Conservation (phyloP, 345 rosid species). For the Punica granatum region DNA sequence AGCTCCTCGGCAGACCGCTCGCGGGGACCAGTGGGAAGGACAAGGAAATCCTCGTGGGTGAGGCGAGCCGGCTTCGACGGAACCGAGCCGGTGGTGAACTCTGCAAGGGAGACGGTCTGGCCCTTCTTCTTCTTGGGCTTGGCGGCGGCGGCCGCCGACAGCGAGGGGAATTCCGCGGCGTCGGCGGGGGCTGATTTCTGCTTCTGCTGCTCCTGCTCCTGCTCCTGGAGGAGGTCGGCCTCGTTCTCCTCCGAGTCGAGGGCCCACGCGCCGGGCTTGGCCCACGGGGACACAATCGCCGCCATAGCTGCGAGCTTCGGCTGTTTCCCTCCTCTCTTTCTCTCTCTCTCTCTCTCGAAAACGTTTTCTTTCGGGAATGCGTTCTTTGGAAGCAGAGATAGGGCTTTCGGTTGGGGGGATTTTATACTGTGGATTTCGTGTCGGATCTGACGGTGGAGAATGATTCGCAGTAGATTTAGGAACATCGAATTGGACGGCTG, state of each 20-base stretch:
- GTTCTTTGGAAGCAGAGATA: constrained; percentile 22
- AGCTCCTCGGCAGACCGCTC: constrained; percentile 82
- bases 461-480: neutral
- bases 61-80: constrained; percentile 29
- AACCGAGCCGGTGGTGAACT: constrained; percentile 31
- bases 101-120: constrained; percentile 59
- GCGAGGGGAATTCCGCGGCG: constrained; percentile 20
- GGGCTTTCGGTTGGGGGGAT: neutral
- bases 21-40: constrained; percentile 89
- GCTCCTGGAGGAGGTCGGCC: constrained; percentile 49
- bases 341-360: constrained; percentile 7
- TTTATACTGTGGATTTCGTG: constrained; percentile 8
- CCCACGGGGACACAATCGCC: constrained; percentile 82
- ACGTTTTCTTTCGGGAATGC: constrained; percentile 16
- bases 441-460: constrained; percentile 38
- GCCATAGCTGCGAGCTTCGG: constrained; percentile 37
- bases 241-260: constrained; percentile 81
- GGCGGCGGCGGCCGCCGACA: constrained; percentile 41
- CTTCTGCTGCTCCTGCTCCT: too few relatives aligned
- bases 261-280: constrained; percentile 96
- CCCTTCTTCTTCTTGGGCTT: constrained; percentile 74
- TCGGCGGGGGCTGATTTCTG: constrained; percentile 14
- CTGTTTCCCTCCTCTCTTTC: constrained; percentile 3
- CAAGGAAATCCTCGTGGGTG: constrained; percentile 47
- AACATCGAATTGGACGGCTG: neutral